These are phyloP conservation scores for Rhodotorula sp. DNA, from an alignment of 1,284 basidiomycete genomes.

Conservation along the genomic window DNA sequence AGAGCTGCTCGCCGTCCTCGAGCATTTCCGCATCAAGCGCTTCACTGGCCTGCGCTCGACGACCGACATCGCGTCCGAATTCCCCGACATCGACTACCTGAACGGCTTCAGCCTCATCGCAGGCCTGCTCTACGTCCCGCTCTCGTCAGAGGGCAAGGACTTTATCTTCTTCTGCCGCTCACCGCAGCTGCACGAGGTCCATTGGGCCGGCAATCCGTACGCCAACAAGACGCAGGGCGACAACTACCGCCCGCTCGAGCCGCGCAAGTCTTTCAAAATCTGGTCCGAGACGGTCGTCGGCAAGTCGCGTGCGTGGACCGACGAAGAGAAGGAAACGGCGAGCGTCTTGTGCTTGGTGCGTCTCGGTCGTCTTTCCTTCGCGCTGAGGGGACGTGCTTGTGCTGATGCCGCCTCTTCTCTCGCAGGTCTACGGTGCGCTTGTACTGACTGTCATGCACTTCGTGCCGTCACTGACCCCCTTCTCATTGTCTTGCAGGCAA, in stretches of 20 bases:
- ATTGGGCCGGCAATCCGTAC: constrained; percentile 78
- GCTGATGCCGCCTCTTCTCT: no score
- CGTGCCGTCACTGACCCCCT: neutral
- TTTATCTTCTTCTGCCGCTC: constrained; percentile 81
- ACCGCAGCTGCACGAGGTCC: constrained; percentile 69
- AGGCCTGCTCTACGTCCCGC: constrained; percentile 74
- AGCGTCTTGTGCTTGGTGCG: constrained; percentile 77
- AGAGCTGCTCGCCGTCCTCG: constrained; percentile 78
- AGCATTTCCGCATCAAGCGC: constrained; percentile 74
- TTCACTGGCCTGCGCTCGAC: constrained; percentile 68
- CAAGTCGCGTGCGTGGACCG: constrained; percentile 73
- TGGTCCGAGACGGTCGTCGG: constrained; percentile 80
- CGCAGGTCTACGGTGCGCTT: constrained; percentile 85
- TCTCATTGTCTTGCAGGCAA: constrained; percentile 2
- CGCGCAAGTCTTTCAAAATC: constrained; percentile 73
- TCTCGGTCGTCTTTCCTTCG: no score
- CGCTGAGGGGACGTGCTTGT: no score
- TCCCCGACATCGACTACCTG: constrained; percentile 71
- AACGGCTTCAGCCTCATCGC: constrained; percentile 72
- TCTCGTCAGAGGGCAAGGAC: constrained; percentile 46
- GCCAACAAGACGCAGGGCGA: constrained; percentile 54
- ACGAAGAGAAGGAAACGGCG: constrained; percentile 84
- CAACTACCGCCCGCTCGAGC: constrained; percentile 61
- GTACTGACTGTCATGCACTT: neutral
- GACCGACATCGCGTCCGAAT: constrained; percentile 69